Base-by-base conservation (phyloP, 306 rosid species). In the Oemleria cerasiformis region DNA sequence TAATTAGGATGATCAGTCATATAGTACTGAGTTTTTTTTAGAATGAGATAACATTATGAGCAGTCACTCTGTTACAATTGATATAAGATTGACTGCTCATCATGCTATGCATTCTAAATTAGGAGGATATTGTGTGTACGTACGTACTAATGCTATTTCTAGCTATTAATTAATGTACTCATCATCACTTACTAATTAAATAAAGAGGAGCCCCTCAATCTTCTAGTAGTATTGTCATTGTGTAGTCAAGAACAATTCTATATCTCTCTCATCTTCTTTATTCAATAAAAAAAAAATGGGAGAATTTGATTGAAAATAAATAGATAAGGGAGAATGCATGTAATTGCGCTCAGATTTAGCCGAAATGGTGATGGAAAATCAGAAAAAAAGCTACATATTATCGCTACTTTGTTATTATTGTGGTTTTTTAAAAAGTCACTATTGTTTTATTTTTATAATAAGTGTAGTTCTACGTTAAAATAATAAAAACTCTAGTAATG, bases 31-130 rank as follows among this genome's bases (percentile, higher is more conserved):
- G 47, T 59, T 63, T 49, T 64, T 30, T 34, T 34, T 36, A 76
- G 41, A 70, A 67, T 60, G 81, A 34, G 63, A 79, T 89, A 87
- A 78, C 88, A 90, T 87, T 85, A 77, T 80, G 83, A 88, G 93
- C 89, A 81, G 73, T 88, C 92, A 86, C 72, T 81, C 96, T 84
- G 55, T 56, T 63, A 36, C 66, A 77, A 74, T 75, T 73, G 0
- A 41, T 13, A 39, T 47, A 73, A 84, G 96, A 72, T 63, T 90
- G 97, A 86, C 75, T 88, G 89, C 91, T 84, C 97, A 81, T 78
- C 85, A 86, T 93, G 96, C 86, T 92, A 86, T 87, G 50, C 71
- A 73, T 77, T 65, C 75, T 56, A 55, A 21, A 40, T 70, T 21
- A 70, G 54, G 36, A 30, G 36, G 36, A 2, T 30, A 30, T 30